phyloP scores from a whole-genome alignment of 148 eudicot species.

The Persicaria tinctoria region DNA sequence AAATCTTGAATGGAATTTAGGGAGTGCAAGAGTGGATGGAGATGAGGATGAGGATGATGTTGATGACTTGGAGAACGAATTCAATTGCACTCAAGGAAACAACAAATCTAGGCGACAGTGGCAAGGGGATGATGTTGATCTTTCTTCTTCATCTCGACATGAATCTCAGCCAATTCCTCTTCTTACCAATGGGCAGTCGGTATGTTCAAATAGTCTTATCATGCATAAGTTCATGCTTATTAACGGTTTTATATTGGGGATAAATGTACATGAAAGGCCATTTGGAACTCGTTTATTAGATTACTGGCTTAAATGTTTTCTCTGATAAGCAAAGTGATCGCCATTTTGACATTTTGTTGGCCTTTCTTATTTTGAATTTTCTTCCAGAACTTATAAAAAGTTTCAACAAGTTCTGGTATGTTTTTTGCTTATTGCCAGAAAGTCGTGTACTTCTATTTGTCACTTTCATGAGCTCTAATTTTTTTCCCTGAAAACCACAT shows the following conservation, averaged over 20 bases:
- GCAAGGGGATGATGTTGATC: constrained; percentile 75
- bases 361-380: background rate
- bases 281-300: background rate
- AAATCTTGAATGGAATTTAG: constrained; percentile 21
- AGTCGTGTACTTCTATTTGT: background rate
- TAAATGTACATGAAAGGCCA: background rate
- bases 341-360: background rate
- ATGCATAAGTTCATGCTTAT: background rate
- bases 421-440: background rate
- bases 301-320: background rate
- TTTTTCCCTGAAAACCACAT: background rate
- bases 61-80: constrained; percentile 94
- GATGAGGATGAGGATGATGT: constrained; percentile 95
- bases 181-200: constrained; percentile 79
- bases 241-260: background rate
- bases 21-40: constrained; percentile 70
- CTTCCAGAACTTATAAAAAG: background rate
- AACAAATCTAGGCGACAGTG: constrained; percentile 61
- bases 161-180: constrained; percentile 86
- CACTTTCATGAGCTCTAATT: background rate
- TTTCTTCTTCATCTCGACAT: constrained; percentile 80
- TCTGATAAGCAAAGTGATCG: background rate
- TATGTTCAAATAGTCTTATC: constrained; percentile 25
- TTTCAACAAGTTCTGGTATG: background rate
- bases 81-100: constrained; percentile 50